Base-by-base conservation (phyloP, 1,284 basidiomycete species). In the Veloporphyrellus conicus region DNA sequence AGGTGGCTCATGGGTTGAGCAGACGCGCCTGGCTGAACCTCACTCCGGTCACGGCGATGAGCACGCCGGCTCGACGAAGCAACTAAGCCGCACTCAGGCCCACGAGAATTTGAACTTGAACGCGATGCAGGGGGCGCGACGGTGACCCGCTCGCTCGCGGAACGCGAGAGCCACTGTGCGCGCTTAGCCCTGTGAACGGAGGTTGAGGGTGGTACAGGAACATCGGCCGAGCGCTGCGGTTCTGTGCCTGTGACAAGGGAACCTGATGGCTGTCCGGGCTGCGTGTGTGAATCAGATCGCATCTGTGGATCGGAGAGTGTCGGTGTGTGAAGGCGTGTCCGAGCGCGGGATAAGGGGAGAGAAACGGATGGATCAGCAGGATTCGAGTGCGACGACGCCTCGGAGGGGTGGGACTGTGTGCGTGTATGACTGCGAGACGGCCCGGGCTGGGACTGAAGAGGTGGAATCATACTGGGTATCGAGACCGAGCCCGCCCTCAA, bases 131-230 rank as follows among this genome's bases (percentile, higher is more conserved):
- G 22, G 11, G 47, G 38, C 6, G 35, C 7, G 6, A 43, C 22
- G 9, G 40, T 38, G 37, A 53, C 45, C 33, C 63, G 41, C 34
- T 67, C 63, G 33, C 57, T 50, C 3, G 63, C 60, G 1, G 63
- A 62, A 16, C 50, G 57, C 22, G 61, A 62, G 29, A 49, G 41
- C 50, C 48, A 48, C 11, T 47, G 43, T 1, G 41, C 46, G 8
- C n/a, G 48, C 31, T 60, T 51, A 15, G 43, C 48, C 25, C 54
- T 53, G 29, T 18, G 45, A 4, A 41, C 32, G 14, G 44, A 43
- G 12, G 32, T 16, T 32, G 46, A 39, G 29, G 45, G 53, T 22
- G 34, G 19, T 1, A 15, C 2, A 3, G 45, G 38, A 7, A 20
- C 14, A 5, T 37, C 41, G 6, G 27, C 19, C 9, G 20, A 14